Percentiles rank a stretch among this genome's conserved stretches.
Evolutionary conservation across 805 yeast genomes (phyloP).

Genomic region (Lachancea cidri): DNA sequence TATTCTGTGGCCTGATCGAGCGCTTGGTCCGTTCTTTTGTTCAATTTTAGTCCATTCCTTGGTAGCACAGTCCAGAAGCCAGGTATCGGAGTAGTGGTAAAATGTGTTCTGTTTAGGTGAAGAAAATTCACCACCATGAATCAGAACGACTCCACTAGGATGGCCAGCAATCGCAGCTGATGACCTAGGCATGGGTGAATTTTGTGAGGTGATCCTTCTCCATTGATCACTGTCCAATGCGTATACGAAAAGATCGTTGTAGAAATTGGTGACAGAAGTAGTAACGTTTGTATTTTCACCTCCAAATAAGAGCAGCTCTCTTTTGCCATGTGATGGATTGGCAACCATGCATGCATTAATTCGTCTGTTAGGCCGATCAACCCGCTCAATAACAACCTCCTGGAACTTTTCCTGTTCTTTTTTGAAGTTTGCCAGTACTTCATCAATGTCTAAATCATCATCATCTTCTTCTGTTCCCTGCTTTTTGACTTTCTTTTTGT

Average conservation of each 20-base stretch:
- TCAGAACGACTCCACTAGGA: conserved; percentile 76
- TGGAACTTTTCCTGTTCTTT: conserved; percentile 75
- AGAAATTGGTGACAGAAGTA: conserved; percentile 55
- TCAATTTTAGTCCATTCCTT: conserved; percentile 92
- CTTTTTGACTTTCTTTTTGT: conserved; percentile 70
- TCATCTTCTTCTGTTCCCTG: conserved; percentile 65
- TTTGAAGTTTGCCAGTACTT: conserved; percentile 70
- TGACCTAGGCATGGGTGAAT: conserved; percentile 87
- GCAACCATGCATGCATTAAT: conserved; percentile 72
- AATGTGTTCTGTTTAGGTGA: conserved; percentile 94
- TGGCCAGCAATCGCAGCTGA: conserved; percentile 93
- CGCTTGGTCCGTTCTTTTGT: conserved; percentile 65
- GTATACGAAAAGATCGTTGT: conserved; percentile 74
- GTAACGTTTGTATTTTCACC: conserved; percentile 63
- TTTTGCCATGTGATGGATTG: conserved; percentile 66
- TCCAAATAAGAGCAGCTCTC: conserved; percentile 81
- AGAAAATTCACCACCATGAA: conserved; percentile 97
- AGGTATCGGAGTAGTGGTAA: conserved; percentile 93
- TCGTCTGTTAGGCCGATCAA: conserved; percentile 60
- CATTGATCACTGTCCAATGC: conserved; percentile 73
- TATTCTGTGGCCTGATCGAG: conserved; percentile 90
- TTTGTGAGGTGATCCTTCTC: conserved; percentile 74
- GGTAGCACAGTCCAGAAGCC: conserved; percentile 80
- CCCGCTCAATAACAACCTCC: conserved; percentile 57
- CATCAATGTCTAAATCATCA: conserved; percentile 83